These are phyloP conservation scores for Podaxis sp. DNA, from an alignment of 768 basidiomycete species.

Conservation along the genomic window DNA sequence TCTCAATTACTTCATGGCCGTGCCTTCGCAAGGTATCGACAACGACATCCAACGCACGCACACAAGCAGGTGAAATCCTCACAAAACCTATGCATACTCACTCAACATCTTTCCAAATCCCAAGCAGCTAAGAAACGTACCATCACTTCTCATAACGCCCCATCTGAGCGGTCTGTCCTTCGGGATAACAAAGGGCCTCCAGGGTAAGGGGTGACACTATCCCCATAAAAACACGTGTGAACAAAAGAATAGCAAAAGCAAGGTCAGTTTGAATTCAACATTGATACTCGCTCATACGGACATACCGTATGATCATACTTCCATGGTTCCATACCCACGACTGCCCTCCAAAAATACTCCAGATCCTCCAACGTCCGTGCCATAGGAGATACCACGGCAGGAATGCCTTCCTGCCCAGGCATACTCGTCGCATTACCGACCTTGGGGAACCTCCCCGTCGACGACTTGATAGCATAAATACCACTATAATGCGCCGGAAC, in stretches of 20 bases:
- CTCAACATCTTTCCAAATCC: background rate
- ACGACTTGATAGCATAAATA: slow-evolving; percentile 55
- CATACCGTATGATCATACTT: slow-evolving; percentile 53
- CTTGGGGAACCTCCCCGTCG: slow-evolving; percentile 45
- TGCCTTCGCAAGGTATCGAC: slow-evolving; percentile 39
- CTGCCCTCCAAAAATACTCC: slow-evolving; percentile 59
- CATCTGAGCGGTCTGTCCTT: slow-evolving; percentile 39
- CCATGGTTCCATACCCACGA: slow-evolving; percentile 64
- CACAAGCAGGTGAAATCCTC: slow-evolving; percentile 56
- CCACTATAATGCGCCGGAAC: slow-evolving; percentile 67
- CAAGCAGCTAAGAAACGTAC: slow-evolving; percentile 27
- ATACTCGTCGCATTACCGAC: slow-evolving; percentile 43
- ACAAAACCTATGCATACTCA: slow-evolving; percentile 42
- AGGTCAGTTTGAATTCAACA: slow-evolving; percentile 21
- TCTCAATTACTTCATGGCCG: slow-evolving; percentile 47
- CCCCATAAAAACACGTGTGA: background rate
- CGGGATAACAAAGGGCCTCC: slow-evolving; percentile 31
- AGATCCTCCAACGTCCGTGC: slow-evolving; percentile 58
- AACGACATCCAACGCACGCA: slow-evolving; percentile 49
- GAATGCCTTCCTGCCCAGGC: slow-evolving; percentile 60
- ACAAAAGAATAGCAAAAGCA: slow-evolving; percentile 17
- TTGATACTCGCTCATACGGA: background rate
- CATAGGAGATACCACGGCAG: slow-evolving; percentile 57
- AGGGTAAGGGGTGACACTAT: slow-evolving; percentile 42
- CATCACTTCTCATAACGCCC: slow-evolving; percentile 66